A percentile compares a stretch with the other conserved stretches of the same genome.
Evolutionary conservation across 805 yeast genomes (phyloP).

Genomic region (Candida hispaniensis): DNA sequence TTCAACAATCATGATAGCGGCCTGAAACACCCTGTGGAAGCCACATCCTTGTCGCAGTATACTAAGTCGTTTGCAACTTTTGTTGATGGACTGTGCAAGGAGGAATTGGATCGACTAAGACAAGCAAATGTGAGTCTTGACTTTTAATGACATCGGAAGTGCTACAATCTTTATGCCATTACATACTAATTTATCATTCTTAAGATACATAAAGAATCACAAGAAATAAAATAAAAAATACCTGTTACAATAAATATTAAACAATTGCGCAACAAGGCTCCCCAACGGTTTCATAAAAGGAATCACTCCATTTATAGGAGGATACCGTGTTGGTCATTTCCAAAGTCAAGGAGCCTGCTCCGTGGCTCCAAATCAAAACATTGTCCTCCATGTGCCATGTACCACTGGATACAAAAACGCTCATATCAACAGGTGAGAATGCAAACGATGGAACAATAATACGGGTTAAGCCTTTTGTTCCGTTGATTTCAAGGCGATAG

Average conservation of each 20-base stretch:
- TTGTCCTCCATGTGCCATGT: constrained; percentile 2
- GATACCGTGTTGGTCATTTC: constrained; percentile 9
- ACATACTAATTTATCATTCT: too few relatives aligned
- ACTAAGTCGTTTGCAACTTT: constrained; percentile 54
- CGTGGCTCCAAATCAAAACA: constrained; percentile 8
- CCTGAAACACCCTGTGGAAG: constrained; percentile 28
- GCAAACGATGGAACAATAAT: constrained; percentile 10
- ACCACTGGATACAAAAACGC: constrained; percentile 4
- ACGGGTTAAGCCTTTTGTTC: constrained; percentile 3
- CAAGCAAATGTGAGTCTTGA: constrained; percentile 34
- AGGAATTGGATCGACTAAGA: constrained; percentile 36
- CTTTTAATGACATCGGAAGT: constrained; percentile 21
- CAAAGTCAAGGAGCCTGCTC: constrained; percentile 16
- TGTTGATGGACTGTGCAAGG: constrained; percentile 46
- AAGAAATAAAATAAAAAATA: constrained; percentile 3
- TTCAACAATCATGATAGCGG: constrained; percentile 21
- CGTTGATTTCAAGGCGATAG: constrained; percentile 40
- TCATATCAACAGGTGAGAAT: constrained; percentile 1
- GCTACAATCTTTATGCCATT: too few relatives aligned
- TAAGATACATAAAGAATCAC: too few relatives aligned
- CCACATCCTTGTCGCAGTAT: constrained; percentile 61
- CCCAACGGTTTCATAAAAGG: constrained; percentile 6
- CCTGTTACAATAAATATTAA: constrained; percentile 3
- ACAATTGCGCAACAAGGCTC: constrained; percentile 18
- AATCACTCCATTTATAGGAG: neutral